These are phyloP conservation scores for Clohesyomyces aquaticus DNA, from an alignment of 495 filamentous ascomycete genomes.

Conservation along the genomic window DNA sequence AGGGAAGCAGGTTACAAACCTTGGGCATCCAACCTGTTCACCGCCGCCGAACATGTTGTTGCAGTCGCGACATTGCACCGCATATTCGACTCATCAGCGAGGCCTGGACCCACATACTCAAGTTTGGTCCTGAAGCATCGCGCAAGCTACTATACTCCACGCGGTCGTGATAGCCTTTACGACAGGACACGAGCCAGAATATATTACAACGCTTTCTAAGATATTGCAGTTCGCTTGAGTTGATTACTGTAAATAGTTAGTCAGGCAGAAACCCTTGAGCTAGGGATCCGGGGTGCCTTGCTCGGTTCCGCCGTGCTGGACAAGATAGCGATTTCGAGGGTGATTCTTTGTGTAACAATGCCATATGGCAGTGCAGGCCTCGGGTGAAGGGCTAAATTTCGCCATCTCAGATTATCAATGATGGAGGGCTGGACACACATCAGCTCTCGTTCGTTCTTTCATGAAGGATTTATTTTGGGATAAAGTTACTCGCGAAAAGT, in stretches of 20 bases:
- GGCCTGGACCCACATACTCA: neutral
- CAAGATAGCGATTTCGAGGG: neutral
- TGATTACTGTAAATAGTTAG: slow-evolving; percentile 14
- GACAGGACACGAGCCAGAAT: slow-evolving; percentile 1
- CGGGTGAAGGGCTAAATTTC: neutral
- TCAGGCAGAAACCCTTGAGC: neutral
- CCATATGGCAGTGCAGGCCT: slow-evolving; percentile 3
- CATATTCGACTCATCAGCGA: slow-evolving; percentile 23
- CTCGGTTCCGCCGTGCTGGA: slow-evolving; percentile 14
- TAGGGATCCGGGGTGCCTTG: neutral
- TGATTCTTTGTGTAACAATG: slow-evolving; percentile 2
- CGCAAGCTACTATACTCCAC: neutral
- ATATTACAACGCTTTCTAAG: slow-evolving; percentile 23
- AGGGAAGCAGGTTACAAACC: neutral
- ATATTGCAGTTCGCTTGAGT: slow-evolving; percentile 4
- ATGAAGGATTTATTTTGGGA: slow-evolving; percentile 5
- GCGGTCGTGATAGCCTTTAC: slow-evolving; percentile 7
- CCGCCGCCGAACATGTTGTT: slow-evolving; percentile 14
- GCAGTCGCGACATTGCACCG: slow-evolving; percentile 12
- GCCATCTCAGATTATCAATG: neutral
- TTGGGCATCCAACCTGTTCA: neutral
- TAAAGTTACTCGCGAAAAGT: neutral
- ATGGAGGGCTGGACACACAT: neutral
- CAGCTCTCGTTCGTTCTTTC: neutral
- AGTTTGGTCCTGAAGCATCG: neutral